Evolutionary conservation across 257 asterid genomes (phyloP).

Genomic region (Perilla frutescens): DNA sequence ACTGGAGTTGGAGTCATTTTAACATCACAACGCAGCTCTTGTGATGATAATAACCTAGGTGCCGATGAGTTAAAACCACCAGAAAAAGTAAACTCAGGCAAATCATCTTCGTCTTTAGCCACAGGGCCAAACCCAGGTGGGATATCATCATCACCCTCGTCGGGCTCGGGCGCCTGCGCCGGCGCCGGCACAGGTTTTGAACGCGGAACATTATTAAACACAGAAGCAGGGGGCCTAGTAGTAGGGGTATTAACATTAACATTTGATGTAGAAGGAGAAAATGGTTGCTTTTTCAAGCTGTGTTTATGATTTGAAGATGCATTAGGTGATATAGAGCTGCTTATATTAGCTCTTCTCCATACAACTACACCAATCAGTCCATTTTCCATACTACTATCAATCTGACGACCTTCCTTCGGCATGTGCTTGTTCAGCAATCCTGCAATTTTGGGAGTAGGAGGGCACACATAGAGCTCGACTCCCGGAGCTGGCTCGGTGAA

Average conservation of each 20-base stretch:
- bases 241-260: conserved; percentile 47
- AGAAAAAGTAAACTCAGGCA: conserved; percentile 84
- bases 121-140: conserved; percentile 96
- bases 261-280: conserved; percentile 46
- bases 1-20: conserved; percentile 51
- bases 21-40: conserved; percentile 33
- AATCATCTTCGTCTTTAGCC: conserved; percentile 76
- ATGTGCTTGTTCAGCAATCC: conserved; percentile 63
- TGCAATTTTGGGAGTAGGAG: conserved; percentile 51
- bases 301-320: conserved; percentile 72
- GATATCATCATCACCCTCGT: conserved; percentile 60
- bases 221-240: conserved; percentile 40
- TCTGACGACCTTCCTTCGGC: conserved; percentile 50
- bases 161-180: conserved; percentile 13
- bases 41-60: conserved; percentile 36
- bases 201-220: neutral
- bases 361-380: conserved; percentile 91
- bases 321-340: conserved; percentile 76
- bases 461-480: conserved; percentile 88
- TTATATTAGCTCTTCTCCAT: conserved; percentile 84
- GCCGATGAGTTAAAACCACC: conserved; percentile 48
- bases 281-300: conserved; percentile 61
- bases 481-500: conserved; percentile 86
- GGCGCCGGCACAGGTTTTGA: conserved; percentile 14
- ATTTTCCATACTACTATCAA: conserved; percentile 50